Evolutionary conservation across 805 yeast species (phyloP).

Genomic region (Kluyveromyces aestuarii): DNA sequence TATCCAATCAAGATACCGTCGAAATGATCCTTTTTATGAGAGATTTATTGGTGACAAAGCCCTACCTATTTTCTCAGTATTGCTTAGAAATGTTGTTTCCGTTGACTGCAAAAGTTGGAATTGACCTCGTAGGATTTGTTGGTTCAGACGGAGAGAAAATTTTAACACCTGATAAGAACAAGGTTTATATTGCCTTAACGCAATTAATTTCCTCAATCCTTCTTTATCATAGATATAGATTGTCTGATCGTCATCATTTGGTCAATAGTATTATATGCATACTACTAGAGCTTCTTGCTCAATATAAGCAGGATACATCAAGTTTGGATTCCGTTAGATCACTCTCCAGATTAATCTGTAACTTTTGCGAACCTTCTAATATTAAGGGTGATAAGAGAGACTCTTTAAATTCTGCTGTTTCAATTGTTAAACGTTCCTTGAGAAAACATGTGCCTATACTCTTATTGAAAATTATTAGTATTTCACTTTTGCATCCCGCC

Average conservation of each 20-base stretch:
- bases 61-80: constrained; percentile 60
- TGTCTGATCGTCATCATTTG: constrained; percentile 67
- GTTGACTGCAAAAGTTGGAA: constrained; percentile 26
- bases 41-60: constrained; percentile 36
- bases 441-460: constrained; percentile 56
- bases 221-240: constrained; percentile 58
- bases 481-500: constrained; percentile 44
- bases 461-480: constrained; percentile 47
- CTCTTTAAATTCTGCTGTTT: constrained; percentile 44
- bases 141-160: neutral
- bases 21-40: constrained; percentile 30
- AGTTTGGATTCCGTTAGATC: constrained; percentile 35
- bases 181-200: constrained; percentile 32
- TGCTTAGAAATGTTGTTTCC: constrained; percentile 47
- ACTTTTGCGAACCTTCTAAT: constrained; percentile 62
- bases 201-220: constrained; percentile 52
- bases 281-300: constrained; percentile 40
- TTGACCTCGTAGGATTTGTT: neutral
- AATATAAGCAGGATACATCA: constrained; percentile 12
- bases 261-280: constrained; percentile 40
- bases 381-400: constrained; percentile 23
- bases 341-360: constrained; percentile 49
- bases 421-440: constrained; percentile 48
- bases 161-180: constrained; percentile 14
- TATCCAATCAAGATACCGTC: constrained; percentile 4